Conservation (phyloP, 257 asterid genomes). For the Rubia yunnanensis region DNA sequence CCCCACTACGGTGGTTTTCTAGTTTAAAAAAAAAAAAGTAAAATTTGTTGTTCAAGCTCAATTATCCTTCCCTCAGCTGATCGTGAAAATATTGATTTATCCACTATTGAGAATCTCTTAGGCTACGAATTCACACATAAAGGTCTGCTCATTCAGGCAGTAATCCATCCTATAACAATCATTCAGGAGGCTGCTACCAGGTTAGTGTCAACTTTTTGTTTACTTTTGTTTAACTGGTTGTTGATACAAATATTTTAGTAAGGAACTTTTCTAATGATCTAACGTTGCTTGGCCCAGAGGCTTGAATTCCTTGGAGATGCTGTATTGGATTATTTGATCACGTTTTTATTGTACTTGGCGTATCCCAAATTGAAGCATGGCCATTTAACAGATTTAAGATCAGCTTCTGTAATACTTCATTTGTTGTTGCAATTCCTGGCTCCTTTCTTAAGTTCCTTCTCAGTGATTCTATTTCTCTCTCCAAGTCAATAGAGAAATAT, state of each 20-base stretch:
- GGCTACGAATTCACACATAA: conserved; percentile 52
- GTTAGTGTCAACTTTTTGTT: conserved; percentile 26
- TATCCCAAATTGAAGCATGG: conserved; percentile 89
- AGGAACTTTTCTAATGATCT: conserved; percentile 8
- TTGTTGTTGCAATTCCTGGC: conserved; percentile 67
- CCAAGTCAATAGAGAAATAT: conserved; percentile 53
- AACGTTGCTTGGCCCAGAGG: conserved; percentile 49
- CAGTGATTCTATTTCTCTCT: conserved; percentile 54
- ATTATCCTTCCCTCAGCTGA: conserved; percentile 48
- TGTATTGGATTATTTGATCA: conserved; percentile 89
- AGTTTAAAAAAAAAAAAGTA: no score
- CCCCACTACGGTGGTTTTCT: no score
- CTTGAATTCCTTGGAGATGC: conserved; percentile 98
- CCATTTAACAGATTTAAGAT: conserved; percentile 90
- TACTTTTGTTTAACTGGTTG: conserved; percentile 6
- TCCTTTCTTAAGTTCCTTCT: conserved; percentile 59
- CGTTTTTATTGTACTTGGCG: conserved; percentile 75
- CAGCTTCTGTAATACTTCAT: conserved; percentile 55
- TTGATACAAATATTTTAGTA: not conserved
- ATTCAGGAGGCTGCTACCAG: conserved; percentile 92
- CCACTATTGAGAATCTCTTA: conserved; percentile 46
- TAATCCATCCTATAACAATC: conserved; percentile 69
- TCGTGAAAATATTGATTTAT: conserved; percentile 33
- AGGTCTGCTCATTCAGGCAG: conserved; percentile 93
- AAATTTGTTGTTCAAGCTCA: conserved; percentile 53